These are phyloP conservation scores for Ocimum tenuiflorum DNA, from an alignment of 257 asterid species.

Conservation along the genomic window DNA sequence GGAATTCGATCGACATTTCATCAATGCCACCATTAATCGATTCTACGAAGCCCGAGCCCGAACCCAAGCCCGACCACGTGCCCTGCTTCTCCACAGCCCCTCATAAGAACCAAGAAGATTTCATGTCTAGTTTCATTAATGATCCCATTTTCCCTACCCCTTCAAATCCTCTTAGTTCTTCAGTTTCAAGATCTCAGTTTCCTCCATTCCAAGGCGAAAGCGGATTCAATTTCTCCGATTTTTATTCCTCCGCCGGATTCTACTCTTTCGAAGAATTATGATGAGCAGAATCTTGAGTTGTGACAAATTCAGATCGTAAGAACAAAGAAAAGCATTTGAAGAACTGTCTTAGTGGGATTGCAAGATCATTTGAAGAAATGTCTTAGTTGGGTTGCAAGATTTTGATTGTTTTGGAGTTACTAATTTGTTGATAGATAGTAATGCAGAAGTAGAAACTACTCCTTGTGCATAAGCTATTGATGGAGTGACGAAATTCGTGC, in stretches of 20 bases:
- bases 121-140: slow-evolving; percentile 4
- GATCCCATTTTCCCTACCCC: slow-evolving; percentile 9
- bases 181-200: slow-evolving; percentile 26
- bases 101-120: slow-evolving; percentile 16
- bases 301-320: too few relatives aligned
- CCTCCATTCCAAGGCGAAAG: not conserved
- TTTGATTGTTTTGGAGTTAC: slow-evolving; percentile 37
- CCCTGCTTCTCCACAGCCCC: slow-evolving; percentile 48
- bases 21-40: slow-evolving; percentile 44
- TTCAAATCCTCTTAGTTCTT: slow-evolving; percentile 14
- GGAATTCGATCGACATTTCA: slow-evolving; percentile 19
- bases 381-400: slow-evolving; percentile 31
- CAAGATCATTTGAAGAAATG: slow-evolving; percentile 15
- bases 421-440: slow-evolving; percentile 11
- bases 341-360: slow-evolving; percentile 23
- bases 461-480: too few relatives aligned
- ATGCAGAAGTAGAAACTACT: not conserved
- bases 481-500: too few relatives aligned
- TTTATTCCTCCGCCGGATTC: slow-evolving; percentile 28
- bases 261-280: slow-evolving; percentile 21
- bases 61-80: slow-evolving; percentile 24
- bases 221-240: slow-evolving; percentile 14
- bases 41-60: slow-evolving; percentile 5
- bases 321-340: too few relatives aligned
- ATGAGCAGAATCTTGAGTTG: slow-evolving; percentile 14